phyloP scores from a whole-genome alignment of 2,329 filamentous ascomycete species.

The Thelonectria blattea region DNA sequence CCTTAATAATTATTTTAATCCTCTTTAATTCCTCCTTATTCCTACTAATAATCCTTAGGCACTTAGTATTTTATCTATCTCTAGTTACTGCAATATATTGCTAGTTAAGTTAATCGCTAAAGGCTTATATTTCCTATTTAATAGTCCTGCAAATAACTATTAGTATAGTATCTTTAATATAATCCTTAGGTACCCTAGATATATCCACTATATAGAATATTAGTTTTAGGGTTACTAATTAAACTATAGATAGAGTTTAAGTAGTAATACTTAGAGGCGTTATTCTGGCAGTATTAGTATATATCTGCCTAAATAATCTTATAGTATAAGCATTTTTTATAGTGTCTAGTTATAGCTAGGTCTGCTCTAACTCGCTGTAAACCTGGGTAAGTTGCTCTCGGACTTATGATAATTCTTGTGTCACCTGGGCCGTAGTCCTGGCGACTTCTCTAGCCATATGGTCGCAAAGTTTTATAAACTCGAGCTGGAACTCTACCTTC shows the following conservation, averaged over 20 bases:
- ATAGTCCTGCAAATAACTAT: too few relatives aligned
- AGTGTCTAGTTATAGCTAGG: slow-evolving; percentile 6
- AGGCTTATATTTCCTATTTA: too few relatives aligned
- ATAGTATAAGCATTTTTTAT: slow-evolving; percentile 1
- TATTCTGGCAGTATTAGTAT: not conserved
- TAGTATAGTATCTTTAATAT: too few relatives aligned
- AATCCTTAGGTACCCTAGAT: too few relatives aligned
- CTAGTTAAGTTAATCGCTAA: too few relatives aligned
- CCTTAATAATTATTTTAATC: slow-evolving; percentile 8
- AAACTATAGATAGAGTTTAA: too few relatives aligned
- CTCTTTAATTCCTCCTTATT: slow-evolving; percentile 12
- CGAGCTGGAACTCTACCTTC: slow-evolving; percentile 9
- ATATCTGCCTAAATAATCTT: slow-evolving; percentile 2
- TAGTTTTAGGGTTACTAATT: too few relatives aligned
- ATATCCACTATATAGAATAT: too few relatives aligned
- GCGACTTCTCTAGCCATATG: not conserved
- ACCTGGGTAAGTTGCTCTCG: slow-evolving; percentile 14
- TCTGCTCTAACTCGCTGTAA: slow-evolving; percentile 13
- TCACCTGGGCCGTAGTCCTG: slow-evolving; percentile 9
- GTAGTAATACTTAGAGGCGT: too few relatives aligned
- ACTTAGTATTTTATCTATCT: slow-evolving; percentile 8
- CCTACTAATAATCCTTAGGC: slow-evolving; percentile 13
- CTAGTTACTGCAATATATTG: not conserved
- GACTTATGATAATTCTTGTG: slow-evolving; percentile 15
- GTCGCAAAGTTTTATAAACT: slow-evolving; percentile 10